Evolutionary conservation across 441 rosid genomes (phyloP).

Genomic region (Manihot esculenta): DNA sequence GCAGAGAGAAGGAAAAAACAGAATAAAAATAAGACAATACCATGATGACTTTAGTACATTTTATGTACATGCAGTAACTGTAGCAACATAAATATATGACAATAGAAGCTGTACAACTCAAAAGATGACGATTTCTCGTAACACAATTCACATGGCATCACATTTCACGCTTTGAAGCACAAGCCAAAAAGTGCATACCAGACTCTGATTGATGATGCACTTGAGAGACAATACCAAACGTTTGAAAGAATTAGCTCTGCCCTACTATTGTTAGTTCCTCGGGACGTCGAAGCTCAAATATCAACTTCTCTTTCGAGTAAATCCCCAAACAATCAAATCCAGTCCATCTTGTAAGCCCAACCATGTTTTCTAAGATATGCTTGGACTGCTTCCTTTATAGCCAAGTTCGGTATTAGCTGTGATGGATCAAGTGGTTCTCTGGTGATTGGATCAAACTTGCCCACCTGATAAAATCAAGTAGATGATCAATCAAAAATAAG

Average conservation of each 20-base stretch:
- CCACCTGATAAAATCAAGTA: conserved; percentile 40
- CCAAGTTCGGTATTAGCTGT: conserved; percentile 70
- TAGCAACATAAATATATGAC: not conserved
- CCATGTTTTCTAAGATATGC: conserved; percentile 68
- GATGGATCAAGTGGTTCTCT: conserved; percentile 53
- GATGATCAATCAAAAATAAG: conserved; percentile 4
- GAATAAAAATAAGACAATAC: too few relatives aligned
- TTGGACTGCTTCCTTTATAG: conserved; percentile 83
- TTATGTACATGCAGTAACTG: conserved; percentile 15
- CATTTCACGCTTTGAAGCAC: conserved; percentile 7
- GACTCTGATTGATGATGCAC: conserved; percentile 10
- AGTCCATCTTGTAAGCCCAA: conserved; percentile 69
- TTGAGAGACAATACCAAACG: not conserved
- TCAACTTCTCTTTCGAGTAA: not conserved
- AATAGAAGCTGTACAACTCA: conserved; percentile 26
- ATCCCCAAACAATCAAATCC: conserved; percentile 13
- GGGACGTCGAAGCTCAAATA: not conserved
- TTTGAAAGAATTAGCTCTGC: not conserved
- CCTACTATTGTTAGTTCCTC: not conserved
- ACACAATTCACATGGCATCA: conserved; percentile 9
- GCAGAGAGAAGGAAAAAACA: too few relatives aligned
- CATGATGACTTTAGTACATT: not conserved
- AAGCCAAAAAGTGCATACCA: conserved; percentile 6
- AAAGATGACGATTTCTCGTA: not conserved
- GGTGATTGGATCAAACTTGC: conserved; percentile 85